Conservation (phyloP, 305 asterid species). For the Plantago lanceolata region DNA sequence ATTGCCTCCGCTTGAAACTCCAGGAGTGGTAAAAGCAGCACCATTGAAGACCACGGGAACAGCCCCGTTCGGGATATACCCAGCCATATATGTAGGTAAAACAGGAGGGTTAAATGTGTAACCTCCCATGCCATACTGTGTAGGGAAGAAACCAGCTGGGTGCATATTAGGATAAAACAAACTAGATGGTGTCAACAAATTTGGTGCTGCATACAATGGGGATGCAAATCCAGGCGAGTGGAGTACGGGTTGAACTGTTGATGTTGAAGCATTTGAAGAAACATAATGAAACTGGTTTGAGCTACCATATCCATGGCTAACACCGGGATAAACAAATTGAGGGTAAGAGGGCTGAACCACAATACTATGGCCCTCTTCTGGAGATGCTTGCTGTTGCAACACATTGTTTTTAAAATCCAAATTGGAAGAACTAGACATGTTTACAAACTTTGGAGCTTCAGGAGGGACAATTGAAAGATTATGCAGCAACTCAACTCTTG, state of each 20-base stretch:
- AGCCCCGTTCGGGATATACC: conserved; percentile 46
- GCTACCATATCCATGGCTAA: conserved; percentile 32
- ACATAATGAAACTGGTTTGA: conserved; percentile 35
- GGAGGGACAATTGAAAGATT: conserved; percentile 21
- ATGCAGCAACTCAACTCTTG: conserved; percentile 25
- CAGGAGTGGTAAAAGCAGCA: conserved; percentile 32
- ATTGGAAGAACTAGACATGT: conserved; percentile 25
- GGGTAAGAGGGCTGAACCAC: conserved; percentile 26
- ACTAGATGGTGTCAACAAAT: conserved; percentile 46
- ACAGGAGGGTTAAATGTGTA: conserved; percentile 45
- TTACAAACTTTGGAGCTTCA: conserved; percentile 24
- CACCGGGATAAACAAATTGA: conserved; percentile 39
- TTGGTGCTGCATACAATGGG: conserved; percentile 51
- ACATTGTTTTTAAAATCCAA: conserved; percentile 24
- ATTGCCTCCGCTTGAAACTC: conserved; percentile 33
- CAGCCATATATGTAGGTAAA: conserved; percentile 47
- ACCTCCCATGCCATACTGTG: conserved; percentile 49
- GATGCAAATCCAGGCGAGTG: conserved; percentile 48
- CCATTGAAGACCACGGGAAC: conserved; percentile 36
- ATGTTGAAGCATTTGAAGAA: conserved; percentile 30
- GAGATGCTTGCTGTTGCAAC: conserved; percentile 25
- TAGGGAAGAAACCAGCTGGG: conserved; percentile 45
- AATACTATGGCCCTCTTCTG: conserved; percentile 23
- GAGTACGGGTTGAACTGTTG: conserved; percentile 40
- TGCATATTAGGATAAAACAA: conserved; percentile 40